A percentile compares a stretch with the other conserved stretches of the same genome.
Evolutionary conservation across 129 eudicot species (phyloP).

Genomic region (Solidago caesia): DNA sequence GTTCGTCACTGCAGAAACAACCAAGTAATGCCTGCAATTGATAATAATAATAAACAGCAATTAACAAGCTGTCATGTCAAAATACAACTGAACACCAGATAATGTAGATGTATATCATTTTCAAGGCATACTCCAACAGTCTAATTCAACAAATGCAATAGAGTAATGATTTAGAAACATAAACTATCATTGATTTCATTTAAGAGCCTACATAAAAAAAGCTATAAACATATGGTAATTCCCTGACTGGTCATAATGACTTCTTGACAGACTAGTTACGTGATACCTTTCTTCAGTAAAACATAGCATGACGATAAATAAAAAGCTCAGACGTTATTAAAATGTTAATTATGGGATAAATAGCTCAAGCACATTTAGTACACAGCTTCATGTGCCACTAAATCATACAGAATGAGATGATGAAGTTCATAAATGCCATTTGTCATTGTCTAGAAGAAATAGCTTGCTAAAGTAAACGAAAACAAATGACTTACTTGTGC

Average conservation of each 20-base stretch:
- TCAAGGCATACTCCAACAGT: not conserved
- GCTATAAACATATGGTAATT: not conserved
- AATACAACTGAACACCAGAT: not conserved
- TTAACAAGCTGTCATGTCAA: conserved; percentile 7
- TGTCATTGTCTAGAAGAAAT: not conserved
- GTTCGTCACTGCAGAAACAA: conserved; percentile 84
- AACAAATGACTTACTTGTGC: conserved; percentile 76
- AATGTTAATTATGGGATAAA: not conserved
- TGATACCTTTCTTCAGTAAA: not conserved
- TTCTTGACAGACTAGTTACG: not conserved
- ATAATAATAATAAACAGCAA: conserved; percentile 16
- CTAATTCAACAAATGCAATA: not conserved
- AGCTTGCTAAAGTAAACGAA: not conserved
- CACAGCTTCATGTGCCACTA: not conserved
- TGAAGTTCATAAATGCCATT: not conserved
- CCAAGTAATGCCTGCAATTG: conserved; percentile 78
- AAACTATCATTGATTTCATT: not conserved
- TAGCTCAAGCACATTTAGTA: conserved; percentile 9
- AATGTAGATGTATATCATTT: not conserved
- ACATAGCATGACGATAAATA: not conserved
- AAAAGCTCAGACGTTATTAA: not conserved
- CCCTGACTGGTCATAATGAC: not conserved
- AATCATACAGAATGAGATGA: not conserved
- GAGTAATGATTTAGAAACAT: not conserved
- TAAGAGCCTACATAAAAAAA: not conserved